phyloP scores from a whole-genome alignment of 495 filamentous ascomycete genomes.

The Tricharina praecox region DNA sequence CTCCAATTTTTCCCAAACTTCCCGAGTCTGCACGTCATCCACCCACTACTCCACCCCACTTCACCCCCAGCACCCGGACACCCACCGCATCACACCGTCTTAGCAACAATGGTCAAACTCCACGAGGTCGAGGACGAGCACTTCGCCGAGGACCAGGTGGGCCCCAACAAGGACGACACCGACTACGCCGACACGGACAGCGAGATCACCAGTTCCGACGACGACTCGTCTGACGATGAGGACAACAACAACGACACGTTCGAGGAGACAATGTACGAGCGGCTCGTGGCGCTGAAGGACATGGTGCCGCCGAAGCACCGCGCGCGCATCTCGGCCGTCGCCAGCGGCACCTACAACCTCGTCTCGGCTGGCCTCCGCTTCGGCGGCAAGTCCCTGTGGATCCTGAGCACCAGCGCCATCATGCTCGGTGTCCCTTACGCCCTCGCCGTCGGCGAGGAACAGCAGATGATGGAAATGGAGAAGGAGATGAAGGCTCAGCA shows the following conservation, averaged over 20 bases:
- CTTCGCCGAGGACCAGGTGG: slow-evolving; percentile 57
- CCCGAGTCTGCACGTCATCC: too few relatives aligned
- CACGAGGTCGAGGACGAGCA: slow-evolving; percentile 91
- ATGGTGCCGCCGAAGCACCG: slow-evolving; percentile 76
- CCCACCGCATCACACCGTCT: too few relatives aligned
- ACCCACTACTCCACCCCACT: too few relatives aligned
- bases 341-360: slow-evolving; percentile 40
- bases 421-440: slow-evolving; percentile 85
- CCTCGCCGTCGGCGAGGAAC: slow-evolving; percentile 83
- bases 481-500: slow-evolving; percentile 53
- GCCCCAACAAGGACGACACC: slow-evolving; percentile 49
- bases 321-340: slow-evolving; percentile 43
- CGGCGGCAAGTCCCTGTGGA: slow-evolving; percentile 70
- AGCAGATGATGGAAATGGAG: slow-evolving; percentile 91
- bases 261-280: slow-evolving; percentile 55
- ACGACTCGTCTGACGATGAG: slow-evolving; percentile 41
- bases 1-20: too few relatives aligned
- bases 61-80: too few relatives aligned
- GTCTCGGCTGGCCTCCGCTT: slow-evolving; percentile 46
- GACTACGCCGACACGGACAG: slow-evolving; percentile 77
- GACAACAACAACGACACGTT: slow-evolving; percentile 32
- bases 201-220: too few relatives aligned
- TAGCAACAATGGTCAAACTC: slow-evolving; percentile 97
- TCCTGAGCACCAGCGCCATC: slow-evolving; percentile 71
- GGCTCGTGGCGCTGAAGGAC: slow-evolving; percentile 71